Evolutionary conservation across 2,329 filamentous ascomycete species (phyloP).

Genomic region (Erysiphe pulchra): DNA sequence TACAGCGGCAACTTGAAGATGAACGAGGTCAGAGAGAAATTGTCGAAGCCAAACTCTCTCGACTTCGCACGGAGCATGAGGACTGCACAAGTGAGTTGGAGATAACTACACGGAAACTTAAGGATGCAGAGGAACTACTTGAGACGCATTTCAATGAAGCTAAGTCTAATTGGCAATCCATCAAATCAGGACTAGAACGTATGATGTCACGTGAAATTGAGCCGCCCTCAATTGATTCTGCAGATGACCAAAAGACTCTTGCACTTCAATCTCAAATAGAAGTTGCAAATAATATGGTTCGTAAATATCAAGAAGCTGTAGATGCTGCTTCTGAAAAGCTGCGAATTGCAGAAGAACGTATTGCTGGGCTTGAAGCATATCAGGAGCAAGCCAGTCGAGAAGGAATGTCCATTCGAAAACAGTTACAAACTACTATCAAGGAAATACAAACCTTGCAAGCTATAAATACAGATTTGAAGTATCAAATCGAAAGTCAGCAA

Average conservation of each 20-base stretch:
- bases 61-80: slow-evolving; percentile 64
- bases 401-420: slow-evolving; percentile 66
- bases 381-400: slow-evolving; percentile 93
- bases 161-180: slow-evolving; percentile 55
- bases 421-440: slow-evolving; percentile 61
- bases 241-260: slow-evolving; percentile 36
- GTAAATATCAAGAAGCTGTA: slow-evolving; percentile 71
- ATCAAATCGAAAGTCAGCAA: slow-evolving; percentile 62
- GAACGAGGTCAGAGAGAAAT: slow-evolving; percentile 52
- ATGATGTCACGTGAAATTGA: slow-evolving; percentile 22
- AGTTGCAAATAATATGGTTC: slow-evolving; percentile 52
- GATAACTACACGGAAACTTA: slow-evolving; percentile 43
- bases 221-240: slow-evolving; percentile 11
- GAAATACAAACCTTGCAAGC: slow-evolving; percentile 64
- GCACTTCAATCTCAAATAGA: slow-evolving; percentile 61
- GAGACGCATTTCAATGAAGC: slow-evolving; percentile 77
- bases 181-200: slow-evolving; percentile 61
- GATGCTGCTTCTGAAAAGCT: slow-evolving; percentile 72
- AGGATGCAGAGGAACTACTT: slow-evolving; percentile 67
- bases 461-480: slow-evolving; percentile 57
- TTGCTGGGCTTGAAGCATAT: slow-evolving; percentile 86
- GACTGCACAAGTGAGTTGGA: slow-evolving; percentile 55
- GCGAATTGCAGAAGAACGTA: slow-evolving; percentile 79
- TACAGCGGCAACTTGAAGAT: slow-evolving; percentile 64
- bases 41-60: slow-evolving; percentile 50